A percentile compares a stretch with the other conserved stretches of the same genome.
phyloP scores from a whole-genome alignment of 495 filamentous ascomycete genomes.

The Lasiosphaeria miniovina region DNA sequence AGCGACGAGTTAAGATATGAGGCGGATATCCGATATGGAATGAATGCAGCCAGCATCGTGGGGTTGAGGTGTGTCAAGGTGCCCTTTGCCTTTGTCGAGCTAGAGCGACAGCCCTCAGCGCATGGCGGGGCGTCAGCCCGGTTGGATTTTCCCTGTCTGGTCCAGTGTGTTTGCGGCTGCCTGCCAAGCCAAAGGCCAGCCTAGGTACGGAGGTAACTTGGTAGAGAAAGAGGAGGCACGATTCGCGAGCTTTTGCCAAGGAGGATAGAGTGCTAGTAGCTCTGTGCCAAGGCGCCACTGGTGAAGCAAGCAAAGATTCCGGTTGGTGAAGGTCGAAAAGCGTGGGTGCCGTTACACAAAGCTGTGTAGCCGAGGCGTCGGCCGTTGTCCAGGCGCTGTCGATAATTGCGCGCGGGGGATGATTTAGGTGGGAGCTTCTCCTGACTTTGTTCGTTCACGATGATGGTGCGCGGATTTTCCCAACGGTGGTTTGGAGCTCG shows the following conservation, averaged over 20 bases:
- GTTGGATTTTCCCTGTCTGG: slow-evolving; percentile 5
- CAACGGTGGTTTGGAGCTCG: no score
- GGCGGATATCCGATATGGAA: slow-evolving; percentile 10
- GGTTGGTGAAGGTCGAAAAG: no score
- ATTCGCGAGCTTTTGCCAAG: slow-evolving; percentile 17
- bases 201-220: slow-evolving; percentile 9
- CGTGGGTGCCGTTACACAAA: no score
- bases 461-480: no score
- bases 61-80: not conserved
- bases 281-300: slow-evolving; percentile 8
- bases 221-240: slow-evolving; percentile 10
- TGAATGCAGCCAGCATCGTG: slow-evolving; percentile 25
- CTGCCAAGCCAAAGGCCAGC: not conserved
- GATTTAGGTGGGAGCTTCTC: no score
- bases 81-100: not conserved
- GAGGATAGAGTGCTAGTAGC: not conserved
- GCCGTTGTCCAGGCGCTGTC: no score
- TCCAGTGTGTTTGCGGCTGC: no score
- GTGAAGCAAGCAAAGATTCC: not conserved
- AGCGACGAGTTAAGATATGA: slow-evolving; percentile 14
- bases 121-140: slow-evolving; percentile 26
- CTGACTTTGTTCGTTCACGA: no score
- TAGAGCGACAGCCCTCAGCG: not conserved
- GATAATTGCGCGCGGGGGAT: no score
- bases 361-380: no score